Percentiles rank a stretch among this genome's conserved stretches.
These are phyloP conservation scores for Zygosaccharomyces sapae DNA, from an alignment of 1,139 yeast genomes.

Conservation along the genomic window DNA sequence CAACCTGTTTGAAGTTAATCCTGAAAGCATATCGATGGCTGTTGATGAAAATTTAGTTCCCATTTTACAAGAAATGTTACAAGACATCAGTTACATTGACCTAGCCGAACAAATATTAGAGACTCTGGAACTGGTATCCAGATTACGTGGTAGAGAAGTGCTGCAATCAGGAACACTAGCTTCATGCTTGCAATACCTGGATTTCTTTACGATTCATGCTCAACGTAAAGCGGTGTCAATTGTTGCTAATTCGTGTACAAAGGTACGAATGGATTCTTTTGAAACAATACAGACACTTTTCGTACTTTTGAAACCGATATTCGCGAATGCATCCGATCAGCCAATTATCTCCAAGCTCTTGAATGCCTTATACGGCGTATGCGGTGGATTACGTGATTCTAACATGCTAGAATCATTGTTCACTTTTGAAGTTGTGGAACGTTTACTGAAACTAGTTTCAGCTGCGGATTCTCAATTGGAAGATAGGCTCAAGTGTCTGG, in stretches of 20 bases:
- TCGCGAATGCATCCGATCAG: slow-evolving; percentile 53
- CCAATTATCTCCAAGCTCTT: slow-evolving; percentile 23
- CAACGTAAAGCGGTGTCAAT: slow-evolving; percentile 78
- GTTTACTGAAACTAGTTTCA: slow-evolving; percentile 22
- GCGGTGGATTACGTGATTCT: slow-evolving; percentile 23
- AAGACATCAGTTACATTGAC: slow-evolving; percentile 80
- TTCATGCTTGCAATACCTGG: slow-evolving; percentile 70
- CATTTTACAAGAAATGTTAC: slow-evolving; percentile 59
- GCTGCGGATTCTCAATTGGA: slow-evolving; percentile 25
- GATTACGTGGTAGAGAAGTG: slow-evolving; percentile 50
- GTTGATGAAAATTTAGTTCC: slow-evolving; percentile 66
- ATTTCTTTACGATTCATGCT: slow-evolving; percentile 84
- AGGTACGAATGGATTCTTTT: slow-evolving; percentile 45
- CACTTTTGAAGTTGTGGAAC: slow-evolving; percentile 21
- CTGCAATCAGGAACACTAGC: slow-evolving; percentile 58
- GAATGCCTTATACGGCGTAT: slow-evolving; percentile 27
- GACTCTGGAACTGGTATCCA: slow-evolving; percentile 64
- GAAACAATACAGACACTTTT: slow-evolving; percentile 50
- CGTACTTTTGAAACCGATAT: slow-evolving; percentile 58
- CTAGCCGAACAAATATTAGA: slow-evolving; percentile 89
- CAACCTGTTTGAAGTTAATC: slow-evolving; percentile 73
- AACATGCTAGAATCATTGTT: slow-evolving; percentile 25
- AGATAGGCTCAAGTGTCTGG: slow-evolving; percentile 28
- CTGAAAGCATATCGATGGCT: slow-evolving; percentile 60
- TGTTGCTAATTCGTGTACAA: slow-evolving; percentile 70